Evolutionary conservation across 768 basidiomycete genomes (phyloP).

Genomic region (Trametes gibbosa): DNA sequence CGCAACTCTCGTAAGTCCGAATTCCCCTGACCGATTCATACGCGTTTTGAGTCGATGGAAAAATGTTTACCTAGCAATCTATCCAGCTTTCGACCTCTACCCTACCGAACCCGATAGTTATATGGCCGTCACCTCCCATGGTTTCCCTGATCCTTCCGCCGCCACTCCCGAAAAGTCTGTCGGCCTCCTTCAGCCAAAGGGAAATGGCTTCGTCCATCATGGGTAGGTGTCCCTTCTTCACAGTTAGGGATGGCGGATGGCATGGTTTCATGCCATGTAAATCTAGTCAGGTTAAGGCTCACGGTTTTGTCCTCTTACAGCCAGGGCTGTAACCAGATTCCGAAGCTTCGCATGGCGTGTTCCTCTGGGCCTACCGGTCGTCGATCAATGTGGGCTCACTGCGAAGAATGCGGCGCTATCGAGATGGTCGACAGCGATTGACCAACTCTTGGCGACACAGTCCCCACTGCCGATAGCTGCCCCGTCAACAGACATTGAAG

Average conservation of each 20-base stretch:
- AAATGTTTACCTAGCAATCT: constrained; percentile 32
- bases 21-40: neutral
- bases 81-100: constrained; percentile 63
- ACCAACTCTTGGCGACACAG: neutral
- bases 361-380: constrained; percentile 66
- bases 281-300: neutral
- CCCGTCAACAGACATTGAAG: neutral
- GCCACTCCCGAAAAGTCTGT: constrained; percentile 40
- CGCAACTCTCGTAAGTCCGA: constrained; percentile 26
- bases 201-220: constrained; percentile 57
- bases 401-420: constrained; percentile 86
- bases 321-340: constrained; percentile 72
- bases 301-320: constrained; percentile 33
- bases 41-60: neutral
- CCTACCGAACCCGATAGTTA: constrained; percentile 50
- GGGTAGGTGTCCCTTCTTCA: constrained; percentile 48
- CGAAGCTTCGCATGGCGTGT: constrained; percentile 79
- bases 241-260: neutral
- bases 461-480: neutral
- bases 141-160: constrained; percentile 35
- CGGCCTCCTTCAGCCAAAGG: constrained; percentile 67
- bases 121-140: constrained; percentile 45
- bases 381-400: constrained; percentile 84
- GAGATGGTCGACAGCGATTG: constrained; percentile 82
- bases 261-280: neutral